Evolutionary conservation across 441 rosid genomes (phyloP).

Genomic region (Adansonia grandidieri): DNA sequence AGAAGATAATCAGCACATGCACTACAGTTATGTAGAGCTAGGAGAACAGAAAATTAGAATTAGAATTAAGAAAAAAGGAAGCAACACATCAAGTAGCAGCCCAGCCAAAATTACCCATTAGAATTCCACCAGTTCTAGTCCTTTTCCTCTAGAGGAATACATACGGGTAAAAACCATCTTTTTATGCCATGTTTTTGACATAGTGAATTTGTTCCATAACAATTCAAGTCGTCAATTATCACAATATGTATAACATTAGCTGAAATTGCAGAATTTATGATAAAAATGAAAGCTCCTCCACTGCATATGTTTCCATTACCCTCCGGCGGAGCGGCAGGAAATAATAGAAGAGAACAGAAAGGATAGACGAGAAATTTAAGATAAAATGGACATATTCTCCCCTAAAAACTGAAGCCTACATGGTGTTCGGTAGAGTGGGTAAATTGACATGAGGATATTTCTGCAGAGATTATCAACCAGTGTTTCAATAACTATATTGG

Average conservation of each 20-base stretch:
- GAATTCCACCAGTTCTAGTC: not conserved
- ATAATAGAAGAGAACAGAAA: not conserved
- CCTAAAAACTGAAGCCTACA: not conserved
- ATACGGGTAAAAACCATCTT: not conserved
- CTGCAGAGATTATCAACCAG: not conserved
- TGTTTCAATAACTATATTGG: not conserved
- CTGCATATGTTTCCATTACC: not conserved
- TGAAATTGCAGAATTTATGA: not conserved
- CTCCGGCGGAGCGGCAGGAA: not conserved
- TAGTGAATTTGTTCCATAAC: not conserved
- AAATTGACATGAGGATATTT: not conserved
- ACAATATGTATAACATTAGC: not conserved
- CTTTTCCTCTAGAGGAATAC: not conserved
- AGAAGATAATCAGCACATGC: constrained; percentile 1
- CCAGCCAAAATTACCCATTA: not conserved
- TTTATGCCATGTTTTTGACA: not conserved
- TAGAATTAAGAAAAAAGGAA: not conserved
- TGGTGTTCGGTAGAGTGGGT: not conserved
- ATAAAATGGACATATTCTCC: not conserved
- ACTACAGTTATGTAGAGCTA: not conserved
- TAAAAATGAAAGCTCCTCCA: not conserved
- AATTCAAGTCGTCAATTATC: not conserved
- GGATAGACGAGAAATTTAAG: not conserved
- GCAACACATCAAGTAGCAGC: not conserved
- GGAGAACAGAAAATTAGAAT: not conserved